Evolutionary conservation across 2,329 filamentous ascomycete genomes (phyloP), one percentile per base, ranked within the genome.

Genomic region (Curvularia eragrostidis): DNA sequence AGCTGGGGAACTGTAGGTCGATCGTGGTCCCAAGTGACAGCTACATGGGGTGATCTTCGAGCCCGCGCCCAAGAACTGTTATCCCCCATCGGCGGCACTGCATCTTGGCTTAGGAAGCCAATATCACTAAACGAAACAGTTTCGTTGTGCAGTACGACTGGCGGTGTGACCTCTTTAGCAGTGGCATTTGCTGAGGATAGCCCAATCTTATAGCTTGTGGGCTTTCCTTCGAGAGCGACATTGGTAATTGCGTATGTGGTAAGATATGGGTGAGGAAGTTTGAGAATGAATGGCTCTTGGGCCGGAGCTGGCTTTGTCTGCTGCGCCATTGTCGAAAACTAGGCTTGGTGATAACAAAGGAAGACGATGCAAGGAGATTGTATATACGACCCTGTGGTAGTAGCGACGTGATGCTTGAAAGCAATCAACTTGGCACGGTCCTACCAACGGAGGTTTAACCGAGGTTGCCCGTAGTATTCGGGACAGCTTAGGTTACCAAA

Each of bases 51-150:
- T 26, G 78, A 77, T 64, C 81, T 76, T 61, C 78, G 75, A 49
- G 79, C 75, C 61, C 81, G 73, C 32, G 79, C 81, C 80, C 80
- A 77, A 34, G 74, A 72, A 44, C 71, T 76, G 64, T 77, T 77
- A 65, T 76, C 71, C 21, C 70, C 67, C 21, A 63, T 66, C 3
- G 67, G 48, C 7, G 73, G 74, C 39, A 63, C 58, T 36, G 61
- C 58, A 57, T 70, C 65, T 39, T 66, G 59, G 47, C 61, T 53
- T 53, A 72, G 56, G 54, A 68, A 67, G 12, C 56, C 63, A 58
- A 71, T 64, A 32, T 72, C 71, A 62, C 64, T 73, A 64, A 76
- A 75, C 7, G 65, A 65, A 21, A 72, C 42, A 10, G 56, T 55
- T 18, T 67, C 61, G 56, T 73, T 70, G 36, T 77, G 72, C 18